phyloP scores from a whole-genome alignment of 2,329 filamentous ascomycete species.

The Emmonsiellopsis sp. region DNA sequence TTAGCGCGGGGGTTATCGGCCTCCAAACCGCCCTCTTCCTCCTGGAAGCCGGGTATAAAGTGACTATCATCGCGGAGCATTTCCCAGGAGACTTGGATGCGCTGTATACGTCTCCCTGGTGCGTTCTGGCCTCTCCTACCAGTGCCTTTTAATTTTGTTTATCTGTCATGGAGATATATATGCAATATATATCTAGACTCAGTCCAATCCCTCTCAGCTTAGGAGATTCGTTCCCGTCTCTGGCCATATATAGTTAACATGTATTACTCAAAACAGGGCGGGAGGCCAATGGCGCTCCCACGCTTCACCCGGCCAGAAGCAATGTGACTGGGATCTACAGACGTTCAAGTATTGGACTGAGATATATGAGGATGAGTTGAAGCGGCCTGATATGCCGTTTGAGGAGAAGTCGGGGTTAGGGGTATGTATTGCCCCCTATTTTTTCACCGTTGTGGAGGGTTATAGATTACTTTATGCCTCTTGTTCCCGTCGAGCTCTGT shows the following conservation, averaged over 20 bases:
- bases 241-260: background rate
- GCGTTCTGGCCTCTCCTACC: conserved; percentile 4
- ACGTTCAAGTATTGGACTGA: conserved; percentile 35
- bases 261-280: conserved; percentile 24
- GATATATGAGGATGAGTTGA: conserved; percentile 22
- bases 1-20: conserved; percentile 38
- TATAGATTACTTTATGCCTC: too few species aligned
- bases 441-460: too few species aligned
- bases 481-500: background rate
- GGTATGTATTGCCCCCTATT: conserved; percentile 6
- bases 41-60: conserved; percentile 30
- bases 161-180: conserved; percentile 4
- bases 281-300: conserved; percentile 42
- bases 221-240: background rate
- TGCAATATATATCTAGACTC: conserved; percentile 8
- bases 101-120: conserved; percentile 38
- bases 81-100: conserved; percentile 33
- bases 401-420: conserved; percentile 13
- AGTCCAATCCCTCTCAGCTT: background rate
- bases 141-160: background rate
- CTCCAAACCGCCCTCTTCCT: conserved; percentile 38
- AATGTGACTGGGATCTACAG: conserved; percentile 34
- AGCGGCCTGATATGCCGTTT: conserved; percentile 14
- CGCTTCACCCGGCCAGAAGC: conserved; percentile 24
- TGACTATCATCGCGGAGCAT: conserved; percentile 37